Conservation (phyloP, 1,284 basidiomycete species). For the Paramarasmius palmivorus region DNA sequence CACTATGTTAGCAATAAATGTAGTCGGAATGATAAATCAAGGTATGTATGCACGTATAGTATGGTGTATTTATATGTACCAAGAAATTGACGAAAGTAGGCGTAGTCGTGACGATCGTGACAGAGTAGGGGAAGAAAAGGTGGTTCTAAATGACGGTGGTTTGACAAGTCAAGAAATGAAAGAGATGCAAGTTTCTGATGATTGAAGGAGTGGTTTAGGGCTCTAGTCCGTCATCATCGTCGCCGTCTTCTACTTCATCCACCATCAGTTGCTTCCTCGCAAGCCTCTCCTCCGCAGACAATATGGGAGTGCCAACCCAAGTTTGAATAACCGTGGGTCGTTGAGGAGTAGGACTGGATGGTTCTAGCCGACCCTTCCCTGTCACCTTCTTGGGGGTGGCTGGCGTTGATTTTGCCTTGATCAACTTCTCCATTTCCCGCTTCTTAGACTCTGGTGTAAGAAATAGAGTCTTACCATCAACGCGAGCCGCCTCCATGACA, state of each 20-base stretch:
- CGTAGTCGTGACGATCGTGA: neutral
- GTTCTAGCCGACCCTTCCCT: conserved; percentile 16
- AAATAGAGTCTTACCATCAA: conserved; percentile 20
- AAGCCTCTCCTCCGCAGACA: conserved; percentile 24
- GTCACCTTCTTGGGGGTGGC: conserved; percentile 25
- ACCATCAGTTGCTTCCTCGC: conserved; percentile 27
- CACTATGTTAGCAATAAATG: neutral
- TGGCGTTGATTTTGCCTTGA: conserved; percentile 28
- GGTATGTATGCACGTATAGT: neutral
- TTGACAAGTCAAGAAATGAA: no score
- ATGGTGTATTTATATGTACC: no score
- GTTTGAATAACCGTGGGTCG: conserved; percentile 14
- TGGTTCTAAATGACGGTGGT: no score
- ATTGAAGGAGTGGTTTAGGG: neutral
- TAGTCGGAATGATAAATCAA: neutral
- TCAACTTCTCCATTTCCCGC: conserved; percentile 22
- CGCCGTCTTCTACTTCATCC: conserved; percentile 30
- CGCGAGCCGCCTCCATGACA: conserved; percentile 23
- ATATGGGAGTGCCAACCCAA: conserved; percentile 21
- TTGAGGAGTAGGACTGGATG: conserved; percentile 27
- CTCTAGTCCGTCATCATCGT: conserved; percentile 21
- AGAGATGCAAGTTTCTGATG: no score
- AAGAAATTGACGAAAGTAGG: no score
- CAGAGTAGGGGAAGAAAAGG: no score
- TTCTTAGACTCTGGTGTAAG: conserved; percentile 25